Evolutionary conservation across 805 yeast genomes (phyloP), one percentile per base, ranked within the genome.

Genomic region (Cyberlindnera euphorbiae): DNA sequence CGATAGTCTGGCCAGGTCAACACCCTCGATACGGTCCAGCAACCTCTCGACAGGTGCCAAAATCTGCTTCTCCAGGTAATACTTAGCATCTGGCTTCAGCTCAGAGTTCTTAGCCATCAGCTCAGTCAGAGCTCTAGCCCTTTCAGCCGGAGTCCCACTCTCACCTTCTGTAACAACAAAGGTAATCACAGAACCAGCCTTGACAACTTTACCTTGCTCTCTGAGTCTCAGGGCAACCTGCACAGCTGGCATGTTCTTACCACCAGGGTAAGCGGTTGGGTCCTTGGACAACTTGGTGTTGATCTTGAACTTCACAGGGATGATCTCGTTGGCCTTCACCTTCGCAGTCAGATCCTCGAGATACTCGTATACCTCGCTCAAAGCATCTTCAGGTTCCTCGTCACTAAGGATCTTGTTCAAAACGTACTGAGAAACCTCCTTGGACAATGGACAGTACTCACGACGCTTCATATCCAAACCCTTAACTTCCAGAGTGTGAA

Each of bases 381-480:
- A 64, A 0, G 93, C 87, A 21, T 76, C 78, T 49, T 86, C 90
- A 1, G 88, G 78, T 45, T 86, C 96, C 18, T 65, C 62, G 44
- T 82, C 87, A 8, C 83, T 73, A 15, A 90, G 66, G 29, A 90
- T 64, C 45, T 81, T 76, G 47, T 81, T 68, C 50, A 93, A 69
- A 6, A 86, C 84, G 58, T 70, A 79, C 7, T 78, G 75, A 1
- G 96, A 87, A 6, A 84, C 75, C 36, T 90, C 95, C 57, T 89
- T 93, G 1, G 97, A 86, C 33, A 93, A 63, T 33, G 88, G 95
- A 64, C 97, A 87, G 59, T 75, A 93, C 61, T 93, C 99, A 69
- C 99, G 86, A 60, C 98, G 88, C 55, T 76, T 79, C 95, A 93
- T 81, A 66, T 93, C 99, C 33, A 93, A 72, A 53, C 99, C 99